Conservation (phyloP, 2,329 filamentous ascomycete genomes). For the Cladosporium sphaerospermum region DNA sequence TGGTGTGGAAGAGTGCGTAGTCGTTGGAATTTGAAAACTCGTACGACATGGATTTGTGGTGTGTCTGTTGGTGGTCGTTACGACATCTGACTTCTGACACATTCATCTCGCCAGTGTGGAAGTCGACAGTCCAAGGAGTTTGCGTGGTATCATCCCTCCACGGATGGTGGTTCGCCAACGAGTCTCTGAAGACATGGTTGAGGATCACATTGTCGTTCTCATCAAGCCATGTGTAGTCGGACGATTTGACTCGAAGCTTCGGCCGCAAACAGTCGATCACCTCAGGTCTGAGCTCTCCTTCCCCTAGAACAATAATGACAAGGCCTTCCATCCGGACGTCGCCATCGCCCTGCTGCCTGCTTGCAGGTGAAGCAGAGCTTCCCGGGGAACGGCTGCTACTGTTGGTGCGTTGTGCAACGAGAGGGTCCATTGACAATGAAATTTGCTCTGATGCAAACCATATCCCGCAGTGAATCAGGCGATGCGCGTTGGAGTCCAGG, state of each 20-base stretch:
- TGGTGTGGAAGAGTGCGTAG: background rate
- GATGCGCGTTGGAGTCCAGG: too few relatives aligned
- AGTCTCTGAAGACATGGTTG: background rate
- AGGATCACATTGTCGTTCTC: background rate
- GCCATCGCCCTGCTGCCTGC: background rate
- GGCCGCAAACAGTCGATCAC: background rate
- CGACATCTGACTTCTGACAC: background rate
- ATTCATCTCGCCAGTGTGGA: background rate
- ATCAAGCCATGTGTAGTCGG: background rate
- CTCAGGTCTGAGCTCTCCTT: background rate
- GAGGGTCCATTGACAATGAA: too few relatives aligned
- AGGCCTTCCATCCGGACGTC: background rate
- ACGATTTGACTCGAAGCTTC: background rate
- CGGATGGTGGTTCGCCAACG: background rate
- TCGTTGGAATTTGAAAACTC: background rate
- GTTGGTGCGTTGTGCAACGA: too few relatives aligned
- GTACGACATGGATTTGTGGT: background rate
- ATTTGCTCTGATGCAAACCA: too few relatives aligned
- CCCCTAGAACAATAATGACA: background rate
- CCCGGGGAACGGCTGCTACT: too few relatives aligned
- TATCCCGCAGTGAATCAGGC: too few relatives aligned
- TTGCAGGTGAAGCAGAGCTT: too few relatives aligned
- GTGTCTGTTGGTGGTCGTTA: background rate
- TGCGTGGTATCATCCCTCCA: background rate
- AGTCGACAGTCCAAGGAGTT: background rate